Conservation (phyloP, 345 rosid species). For the Passiflora organensis region DNA sequence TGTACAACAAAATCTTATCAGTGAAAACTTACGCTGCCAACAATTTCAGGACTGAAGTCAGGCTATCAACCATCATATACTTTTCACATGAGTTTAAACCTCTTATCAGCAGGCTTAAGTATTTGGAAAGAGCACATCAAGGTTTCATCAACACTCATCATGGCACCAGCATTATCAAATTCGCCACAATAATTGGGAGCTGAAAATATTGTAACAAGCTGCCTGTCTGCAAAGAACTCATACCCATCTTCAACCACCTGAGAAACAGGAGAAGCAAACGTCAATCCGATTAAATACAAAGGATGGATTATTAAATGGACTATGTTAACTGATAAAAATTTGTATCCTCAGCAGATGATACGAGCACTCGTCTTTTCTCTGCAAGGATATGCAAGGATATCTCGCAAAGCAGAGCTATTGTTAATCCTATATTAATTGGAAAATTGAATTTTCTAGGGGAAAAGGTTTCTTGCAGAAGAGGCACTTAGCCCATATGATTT, state of each 20-base stretch:
- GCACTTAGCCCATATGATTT: no score
- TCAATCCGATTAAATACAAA: no score
- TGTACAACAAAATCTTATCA: neutral
- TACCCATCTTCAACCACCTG: conserved; percentile 96
- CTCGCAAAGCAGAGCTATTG: no score
- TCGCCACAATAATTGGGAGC: conserved; percentile 96
- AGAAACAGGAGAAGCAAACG: neutral
- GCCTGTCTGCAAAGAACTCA: conserved; percentile 84
- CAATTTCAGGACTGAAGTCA: conserved; percentile 6
- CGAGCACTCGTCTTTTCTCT: no score
- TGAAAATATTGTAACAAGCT: conserved; percentile 81
- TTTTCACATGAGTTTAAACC: conserved; percentile 35
- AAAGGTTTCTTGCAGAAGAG: no score
- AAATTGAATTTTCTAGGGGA: no score
- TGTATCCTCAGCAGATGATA: no score
- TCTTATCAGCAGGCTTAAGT: conserved; percentile 72
- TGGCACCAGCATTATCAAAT: conserved; percentile 89
- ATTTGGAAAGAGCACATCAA: conserved; percentile 92
- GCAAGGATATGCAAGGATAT: no score
- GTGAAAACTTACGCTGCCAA: conserved; percentile 25
- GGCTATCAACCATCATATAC: conserved; percentile 9
- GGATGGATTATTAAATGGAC: no score
- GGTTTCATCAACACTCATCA: conserved; percentile 93
- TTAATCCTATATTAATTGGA: no score
- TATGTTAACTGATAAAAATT: no score